Percentiles rank a stretch among this genome's conserved stretches.
These are phyloP conservation scores for Cyberlindnera mycetangii DNA, from an alignment of 805 yeast species.

Conservation along the genomic window DNA sequence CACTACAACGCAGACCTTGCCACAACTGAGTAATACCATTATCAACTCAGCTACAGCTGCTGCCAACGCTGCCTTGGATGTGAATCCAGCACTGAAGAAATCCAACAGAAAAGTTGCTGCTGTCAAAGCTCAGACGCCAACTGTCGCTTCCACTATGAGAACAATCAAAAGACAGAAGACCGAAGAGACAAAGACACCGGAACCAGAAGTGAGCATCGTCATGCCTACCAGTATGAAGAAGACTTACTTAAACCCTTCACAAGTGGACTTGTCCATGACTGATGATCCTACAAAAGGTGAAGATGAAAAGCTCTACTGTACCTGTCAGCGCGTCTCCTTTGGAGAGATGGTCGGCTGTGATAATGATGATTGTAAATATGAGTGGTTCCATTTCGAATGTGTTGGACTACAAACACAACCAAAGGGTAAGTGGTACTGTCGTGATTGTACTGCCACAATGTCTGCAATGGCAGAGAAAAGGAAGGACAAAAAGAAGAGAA, in stretches of 20 bases:
- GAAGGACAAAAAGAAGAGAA: slow-evolving; percentile 27
- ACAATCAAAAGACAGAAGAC: slow-evolving; percentile 23
- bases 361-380: slow-evolving; percentile 79
- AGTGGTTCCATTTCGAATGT: slow-evolving; percentile 97
- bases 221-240: slow-evolving; percentile 1
- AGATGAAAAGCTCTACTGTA: slow-evolving; percentile 76
- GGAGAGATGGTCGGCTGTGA: slow-evolving; percentile 98
- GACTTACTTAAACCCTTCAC: slow-evolving; percentile 2
- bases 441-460: slow-evolving; percentile 58
- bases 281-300: slow-evolving; percentile 35
- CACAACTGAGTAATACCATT: slow-evolving; percentile 5
- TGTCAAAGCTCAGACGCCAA: slow-evolving; percentile 18
- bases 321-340: slow-evolving; percentile 89
- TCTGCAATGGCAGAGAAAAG: slow-evolving; percentile 16
- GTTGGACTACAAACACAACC: slow-evolving; percentile 90
- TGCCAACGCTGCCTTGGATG: slow-evolving; percentile 6
- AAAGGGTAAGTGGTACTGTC: slow-evolving; percentile 92
- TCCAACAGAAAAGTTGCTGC: slow-evolving; percentile 4
- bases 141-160: slow-evolving; percentile 7
- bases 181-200: slow-evolving; percentile 23
- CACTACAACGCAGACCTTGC: slow-evolving; percentile 13
- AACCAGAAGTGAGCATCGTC: slow-evolving; percentile 5
- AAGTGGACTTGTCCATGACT: slow-evolving; percentile 11
- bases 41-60: slow-evolving; percentile 14
- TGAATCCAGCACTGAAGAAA: slow-evolving; percentile 8